These are phyloP conservation scores for Nepenthes mirabilis DNA, from an alignment of 148 eudicot genomes.

Conservation along the genomic window DNA sequence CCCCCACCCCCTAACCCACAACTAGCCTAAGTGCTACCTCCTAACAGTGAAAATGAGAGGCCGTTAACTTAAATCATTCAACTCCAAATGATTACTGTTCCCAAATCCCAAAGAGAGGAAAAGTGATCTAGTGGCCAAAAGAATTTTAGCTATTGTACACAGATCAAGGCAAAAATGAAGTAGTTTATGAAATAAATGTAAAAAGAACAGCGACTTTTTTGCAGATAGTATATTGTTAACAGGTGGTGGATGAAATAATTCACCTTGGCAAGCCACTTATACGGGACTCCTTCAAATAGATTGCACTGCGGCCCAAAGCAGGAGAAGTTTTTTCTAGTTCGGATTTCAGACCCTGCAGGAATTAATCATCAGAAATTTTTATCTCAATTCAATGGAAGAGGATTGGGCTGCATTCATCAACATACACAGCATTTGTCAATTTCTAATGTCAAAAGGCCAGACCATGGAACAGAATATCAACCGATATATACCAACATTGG, in stretches of 20 bases:
- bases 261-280: constrained; percentile 88
- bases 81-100: background rate
- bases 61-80: background rate
- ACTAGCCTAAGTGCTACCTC: too few relatives aligned
- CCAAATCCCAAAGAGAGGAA: background rate
- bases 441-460: too few relatives aligned
- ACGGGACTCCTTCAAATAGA: constrained; percentile 71
- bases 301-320: constrained; percentile 78
- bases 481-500: too few relatives aligned
- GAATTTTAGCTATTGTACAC: background rate
- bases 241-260: background rate
- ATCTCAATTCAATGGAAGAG: too few relatives aligned
- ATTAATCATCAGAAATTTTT: constrained; percentile 1
- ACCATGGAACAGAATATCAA: too few relatives aligned
- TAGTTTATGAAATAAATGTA: background rate
- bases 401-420: too few relatives aligned
- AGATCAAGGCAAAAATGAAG: background rate
- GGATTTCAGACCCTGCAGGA: constrained; percentile 71
- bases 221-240: background rate
- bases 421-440: too few relatives aligned
- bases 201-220: background rate
- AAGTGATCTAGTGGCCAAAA: background rate
- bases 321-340: constrained; percentile 88
- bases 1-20: too few relatives aligned
- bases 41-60: too few relatives aligned